These are phyloP conservation scores for Botrytis porri DNA, from an alignment of 2,329 filamentous ascomycete species.

Conservation along the genomic window DNA sequence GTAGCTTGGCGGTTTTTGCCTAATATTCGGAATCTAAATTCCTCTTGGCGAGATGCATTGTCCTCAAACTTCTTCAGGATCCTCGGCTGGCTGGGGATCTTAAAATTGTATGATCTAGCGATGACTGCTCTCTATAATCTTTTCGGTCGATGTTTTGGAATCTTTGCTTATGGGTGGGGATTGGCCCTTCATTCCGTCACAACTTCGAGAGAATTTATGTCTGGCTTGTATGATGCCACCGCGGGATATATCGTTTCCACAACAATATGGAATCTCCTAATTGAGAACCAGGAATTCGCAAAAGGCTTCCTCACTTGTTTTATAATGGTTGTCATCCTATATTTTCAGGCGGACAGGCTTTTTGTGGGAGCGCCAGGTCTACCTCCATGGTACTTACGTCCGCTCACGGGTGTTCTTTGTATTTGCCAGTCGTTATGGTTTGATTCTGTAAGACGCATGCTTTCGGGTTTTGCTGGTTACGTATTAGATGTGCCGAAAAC, in stretches of 20 bases:
- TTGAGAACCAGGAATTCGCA: neutral
- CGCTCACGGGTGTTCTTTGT: neutral
- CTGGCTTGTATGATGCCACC: neutral
- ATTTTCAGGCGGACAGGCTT: neutral
- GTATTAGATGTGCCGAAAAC: neutral
- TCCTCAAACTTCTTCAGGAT: neutral
- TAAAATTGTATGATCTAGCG: neutral
- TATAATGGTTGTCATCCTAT: no score
- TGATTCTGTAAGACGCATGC: neutral
- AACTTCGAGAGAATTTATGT: neutral
- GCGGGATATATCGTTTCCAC: neutral
- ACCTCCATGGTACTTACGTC: neutral
- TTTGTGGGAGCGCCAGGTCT: neutral
- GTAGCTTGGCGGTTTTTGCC: neutral
- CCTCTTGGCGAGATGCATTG: neutral
- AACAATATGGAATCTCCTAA: neutral
- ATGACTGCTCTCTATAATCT: neutral
- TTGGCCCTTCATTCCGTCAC: neutral
- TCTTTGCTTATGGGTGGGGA: neutral
- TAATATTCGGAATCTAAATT: neutral
- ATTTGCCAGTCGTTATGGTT: no score
- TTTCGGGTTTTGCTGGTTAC: neutral
- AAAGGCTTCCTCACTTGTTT: neutral
- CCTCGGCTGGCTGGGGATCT: neutral
- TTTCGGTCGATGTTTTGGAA: neutral